Evolutionary conservation across 371 early-diverging fungal species (phyloP).

Genomic region (Mucor indicus): DNA sequence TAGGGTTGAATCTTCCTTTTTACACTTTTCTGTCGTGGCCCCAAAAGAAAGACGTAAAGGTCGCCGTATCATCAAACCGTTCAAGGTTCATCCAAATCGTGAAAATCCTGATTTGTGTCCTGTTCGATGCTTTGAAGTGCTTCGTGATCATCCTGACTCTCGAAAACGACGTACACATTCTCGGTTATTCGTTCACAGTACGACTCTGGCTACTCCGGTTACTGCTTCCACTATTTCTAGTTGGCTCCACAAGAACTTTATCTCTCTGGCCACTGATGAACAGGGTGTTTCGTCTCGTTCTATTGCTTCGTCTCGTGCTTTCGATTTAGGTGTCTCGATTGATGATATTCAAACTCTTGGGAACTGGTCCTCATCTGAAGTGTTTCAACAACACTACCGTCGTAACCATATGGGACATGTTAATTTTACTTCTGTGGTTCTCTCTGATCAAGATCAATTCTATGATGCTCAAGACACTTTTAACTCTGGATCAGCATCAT

Average conservation of each 20-base stretch:
- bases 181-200: neutral
- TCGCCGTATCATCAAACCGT: slow-evolving; percentile 9
- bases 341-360: slow-evolving; percentile 12
- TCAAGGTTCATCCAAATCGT: neutral
- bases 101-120: neutral
- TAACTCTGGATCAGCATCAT: slow-evolving; percentile 10
- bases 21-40: neutral
- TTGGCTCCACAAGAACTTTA: slow-evolving; percentile 4
- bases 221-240: neutral
- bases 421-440: slow-evolving; percentile 3
- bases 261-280: slow-evolving; percentile 4
- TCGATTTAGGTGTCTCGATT: neutral
- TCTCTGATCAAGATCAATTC: neutral
- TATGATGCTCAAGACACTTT: neutral
- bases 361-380: slow-evolving; percentile 9
- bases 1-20: neutral
- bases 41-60: slow-evolving; percentile 9
- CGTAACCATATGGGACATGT: slow-evolving; percentile 2
- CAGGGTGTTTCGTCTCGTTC: slow-evolving; percentile 4
- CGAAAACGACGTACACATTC: neutral
- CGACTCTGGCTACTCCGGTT: no score
- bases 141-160: neutral
- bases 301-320: slow-evolving; percentile 4
- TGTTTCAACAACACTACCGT: slow-evolving; percentile 12
- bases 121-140: neutral